phyloP scores from a whole-genome alignment of 2,329 filamentous ascomycete genomes.

The Colletotrichum eleusines region DNA sequence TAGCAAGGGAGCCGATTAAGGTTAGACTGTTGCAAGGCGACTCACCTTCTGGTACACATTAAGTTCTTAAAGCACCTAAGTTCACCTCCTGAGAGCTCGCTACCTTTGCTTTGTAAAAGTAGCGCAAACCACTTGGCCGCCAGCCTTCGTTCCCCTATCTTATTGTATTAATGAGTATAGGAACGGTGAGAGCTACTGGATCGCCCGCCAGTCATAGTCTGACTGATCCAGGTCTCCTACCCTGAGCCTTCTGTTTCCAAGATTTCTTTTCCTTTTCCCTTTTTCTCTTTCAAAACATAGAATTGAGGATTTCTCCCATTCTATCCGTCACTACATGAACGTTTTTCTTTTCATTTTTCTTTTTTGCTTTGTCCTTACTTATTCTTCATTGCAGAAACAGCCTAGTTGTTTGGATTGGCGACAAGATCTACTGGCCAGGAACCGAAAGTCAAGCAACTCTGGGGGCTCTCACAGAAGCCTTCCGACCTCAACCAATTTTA shows the following conservation, averaged over 20 bases:
- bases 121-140: background rate
- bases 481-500: background rate
- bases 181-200: background rate
- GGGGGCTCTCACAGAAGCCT: background rate
- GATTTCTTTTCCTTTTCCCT: background rate
- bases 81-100: background rate
- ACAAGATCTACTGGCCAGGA: background rate
- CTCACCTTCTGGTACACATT: background rate
- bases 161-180: background rate
- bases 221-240: background rate
- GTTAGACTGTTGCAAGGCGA: background rate
- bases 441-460: background rate
- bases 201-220: background rate
- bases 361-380: constrained; percentile 6
- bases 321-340: background rate
- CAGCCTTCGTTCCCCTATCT: no score
- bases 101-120: background rate
- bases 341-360: background rate
- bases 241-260: background rate
- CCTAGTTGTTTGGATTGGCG: constrained; percentile 3
- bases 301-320: background rate
- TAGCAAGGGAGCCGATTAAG: background rate
- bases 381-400: constrained; percentile 11
- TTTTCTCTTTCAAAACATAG: background rate
- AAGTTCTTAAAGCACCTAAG: background rate